Conservation (phyloP, 208 protist species). For the Wallacemonas collosoma region DNA sequence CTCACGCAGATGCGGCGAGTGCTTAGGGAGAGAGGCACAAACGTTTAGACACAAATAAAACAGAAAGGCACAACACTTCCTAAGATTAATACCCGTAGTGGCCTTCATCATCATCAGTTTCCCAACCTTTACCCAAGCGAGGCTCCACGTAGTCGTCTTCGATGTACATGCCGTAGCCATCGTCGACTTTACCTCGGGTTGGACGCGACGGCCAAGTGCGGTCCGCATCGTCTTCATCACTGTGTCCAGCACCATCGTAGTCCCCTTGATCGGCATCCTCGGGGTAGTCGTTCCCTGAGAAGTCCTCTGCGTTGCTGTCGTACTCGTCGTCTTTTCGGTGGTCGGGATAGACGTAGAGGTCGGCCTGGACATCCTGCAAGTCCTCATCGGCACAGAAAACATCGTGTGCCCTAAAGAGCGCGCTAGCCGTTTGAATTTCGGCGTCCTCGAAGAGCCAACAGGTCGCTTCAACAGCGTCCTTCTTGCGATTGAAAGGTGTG, state of each 20-base stretch:
- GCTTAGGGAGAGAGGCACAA: too few relatives aligned
- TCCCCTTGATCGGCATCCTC: slow-evolving; percentile 42
- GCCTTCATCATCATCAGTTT: slow-evolving; percentile 31
- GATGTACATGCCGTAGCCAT: slow-evolving; percentile 47
- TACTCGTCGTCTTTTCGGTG: slow-evolving; percentile 91
- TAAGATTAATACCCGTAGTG: not conserved
- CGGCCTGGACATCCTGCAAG: slow-evolving; percentile 37
- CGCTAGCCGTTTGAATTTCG: not conserved
- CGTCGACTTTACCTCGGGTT: not conserved
- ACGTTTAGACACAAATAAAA: too few relatives aligned
- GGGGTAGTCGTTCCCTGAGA: slow-evolving; percentile 86
- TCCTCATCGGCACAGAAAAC: slow-evolving; percentile 14
- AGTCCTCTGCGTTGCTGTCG: slow-evolving; percentile 91
- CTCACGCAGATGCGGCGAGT: too few relatives aligned
- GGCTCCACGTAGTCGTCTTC: slow-evolving; percentile 54
- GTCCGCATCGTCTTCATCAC: slow-evolving; percentile 10
- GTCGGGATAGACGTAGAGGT: slow-evolving; percentile 84
- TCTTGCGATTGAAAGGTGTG: not conserved
- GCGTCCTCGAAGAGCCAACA: slow-evolving; percentile 23
- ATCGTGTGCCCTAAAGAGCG: slow-evolving; percentile 3
- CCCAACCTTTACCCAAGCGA: slow-evolving; percentile 52
- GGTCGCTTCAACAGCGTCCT: not conserved
- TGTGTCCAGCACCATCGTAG: slow-evolving; percentile 26
- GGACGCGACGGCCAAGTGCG: not conserved
- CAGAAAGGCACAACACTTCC: too few relatives aligned